phyloP scores from a whole-genome alignment of 1,139 yeast genomes.

The Candida dubliniensis region DNA sequence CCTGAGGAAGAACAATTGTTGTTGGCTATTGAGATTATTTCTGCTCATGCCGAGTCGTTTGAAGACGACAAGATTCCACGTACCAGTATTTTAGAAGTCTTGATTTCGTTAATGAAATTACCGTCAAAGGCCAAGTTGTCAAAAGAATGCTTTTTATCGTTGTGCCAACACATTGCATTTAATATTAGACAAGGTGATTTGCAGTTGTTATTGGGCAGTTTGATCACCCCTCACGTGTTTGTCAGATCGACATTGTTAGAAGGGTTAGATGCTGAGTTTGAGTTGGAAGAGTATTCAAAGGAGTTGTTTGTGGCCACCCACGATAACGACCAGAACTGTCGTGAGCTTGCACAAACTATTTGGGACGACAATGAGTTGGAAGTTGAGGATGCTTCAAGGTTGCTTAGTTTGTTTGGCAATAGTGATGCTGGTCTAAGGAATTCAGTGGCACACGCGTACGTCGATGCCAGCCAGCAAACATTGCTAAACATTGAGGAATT shows the following conservation, averaged over 20 bases:
- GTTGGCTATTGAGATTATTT: conserved; percentile 73
- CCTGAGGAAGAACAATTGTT: conserved; percentile 85
- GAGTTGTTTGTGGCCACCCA: conserved; percentile 81
- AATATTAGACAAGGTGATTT: conserved; percentile 60
- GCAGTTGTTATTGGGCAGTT: conserved; percentile 53
- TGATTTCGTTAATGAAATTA: conserved; percentile 65
- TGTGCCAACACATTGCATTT: conserved; percentile 73
- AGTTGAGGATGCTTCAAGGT: conserved; percentile 43
- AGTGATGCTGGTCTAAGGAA: conserved; percentile 64
- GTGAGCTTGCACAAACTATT: conserved; percentile 71
- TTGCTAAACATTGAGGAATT: conserved; percentile 45
- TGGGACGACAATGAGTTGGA: conserved; percentile 76
- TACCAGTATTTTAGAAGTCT: conserved; percentile 55
- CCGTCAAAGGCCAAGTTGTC: conserved; percentile 80
- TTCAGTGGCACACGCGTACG: conserved; percentile 52
- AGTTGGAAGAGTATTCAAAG: conserved; percentile 58
- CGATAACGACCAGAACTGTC: conserved; percentile 65
- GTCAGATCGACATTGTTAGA: conserved; percentile 81
- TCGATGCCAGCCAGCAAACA: conserved; percentile 34
- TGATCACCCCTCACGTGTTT: conserved; percentile 63
- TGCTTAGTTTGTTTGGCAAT: conserved; percentile 53
- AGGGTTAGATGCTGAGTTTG: conserved; percentile 84
- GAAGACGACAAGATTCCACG: conserved; percentile 71
- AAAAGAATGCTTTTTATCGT: conserved; percentile 75
- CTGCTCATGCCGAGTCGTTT: conserved; percentile 75